These are phyloP conservation scores for Colletotrichum tamarilloi DNA, from an alignment of 2,329 filamentous ascomycete species.

Conservation along the genomic window DNA sequence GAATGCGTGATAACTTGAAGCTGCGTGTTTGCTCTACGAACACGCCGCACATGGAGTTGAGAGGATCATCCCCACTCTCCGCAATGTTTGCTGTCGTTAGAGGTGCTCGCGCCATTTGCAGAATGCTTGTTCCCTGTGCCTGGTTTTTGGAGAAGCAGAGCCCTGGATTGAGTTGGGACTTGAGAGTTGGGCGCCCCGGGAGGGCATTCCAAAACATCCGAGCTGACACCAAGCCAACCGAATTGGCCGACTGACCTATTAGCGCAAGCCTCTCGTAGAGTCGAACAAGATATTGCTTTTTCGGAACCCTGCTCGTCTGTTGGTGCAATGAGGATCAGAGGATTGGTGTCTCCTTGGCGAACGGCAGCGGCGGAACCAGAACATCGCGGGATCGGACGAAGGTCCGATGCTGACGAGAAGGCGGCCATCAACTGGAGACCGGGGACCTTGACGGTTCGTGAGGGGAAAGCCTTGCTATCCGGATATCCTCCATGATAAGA, in stretches of 20 bases:
- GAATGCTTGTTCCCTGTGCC: slow-evolving; percentile 30
- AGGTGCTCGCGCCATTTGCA: not conserved
- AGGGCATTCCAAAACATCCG: slow-evolving; percentile 18
- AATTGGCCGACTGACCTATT: slow-evolving; percentile 2
- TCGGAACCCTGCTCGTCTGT: slow-evolving; percentile 2
- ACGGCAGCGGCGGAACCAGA: slow-evolving; percentile 2
- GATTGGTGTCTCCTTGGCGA: not conserved
- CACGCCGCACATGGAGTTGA: not conserved
- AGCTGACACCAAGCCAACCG: slow-evolving; percentile 5
- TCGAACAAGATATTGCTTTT: not conserved
- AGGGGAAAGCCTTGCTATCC: slow-evolving; percentile 11
- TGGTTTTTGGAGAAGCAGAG: slow-evolving; percentile 20
- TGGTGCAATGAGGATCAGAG: slow-evolving; percentile 1
- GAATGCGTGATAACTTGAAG: not conserved
- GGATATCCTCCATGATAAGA: not conserved
- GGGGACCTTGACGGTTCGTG: slow-evolving; percentile 25
- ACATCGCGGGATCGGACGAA: slow-evolving; percentile 10
- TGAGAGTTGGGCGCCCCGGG: not conserved
- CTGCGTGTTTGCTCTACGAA: slow-evolving; percentile 8
- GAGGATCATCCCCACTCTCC: slow-evolving; percentile 15
- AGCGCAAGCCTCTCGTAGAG: slow-evolving; percentile 6
- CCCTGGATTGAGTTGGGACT: slow-evolving; percentile 5
- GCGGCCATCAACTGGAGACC: slow-evolving; percentile 2
- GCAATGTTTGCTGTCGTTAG: slow-evolving; percentile 16
- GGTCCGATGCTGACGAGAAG: slow-evolving; percentile 14